Percentiles rank a stretch among this genome's conserved stretches.
Conservation (phyloP, 164 flowering plant genomes). For the Sedum album region DNA sequence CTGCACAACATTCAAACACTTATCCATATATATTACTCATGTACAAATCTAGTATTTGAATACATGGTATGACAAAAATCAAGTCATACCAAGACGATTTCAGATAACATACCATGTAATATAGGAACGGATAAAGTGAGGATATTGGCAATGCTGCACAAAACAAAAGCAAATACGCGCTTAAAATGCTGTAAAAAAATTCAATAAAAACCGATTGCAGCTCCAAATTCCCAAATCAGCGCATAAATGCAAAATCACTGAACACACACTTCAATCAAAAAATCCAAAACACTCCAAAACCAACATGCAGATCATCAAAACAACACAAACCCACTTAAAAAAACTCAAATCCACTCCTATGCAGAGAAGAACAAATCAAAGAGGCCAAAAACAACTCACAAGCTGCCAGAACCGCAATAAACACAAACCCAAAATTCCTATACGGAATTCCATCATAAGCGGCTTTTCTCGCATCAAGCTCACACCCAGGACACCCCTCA, state of each 20-base stretch:
- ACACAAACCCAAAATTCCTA: constrained; percentile 1
- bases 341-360: background rate
- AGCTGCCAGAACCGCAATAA: background rate
- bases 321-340: background rate
- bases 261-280: background rate
- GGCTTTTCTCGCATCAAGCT: background rate
- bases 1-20: background rate
- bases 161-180: background rate
- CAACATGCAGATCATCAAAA: background rate
- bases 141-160: constrained; percentile 6
- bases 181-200: too few relatives aligned
- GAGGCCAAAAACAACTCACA: background rate
- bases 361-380: background rate
- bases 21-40: background rate
- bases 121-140: background rate
- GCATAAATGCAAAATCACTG: background rate
- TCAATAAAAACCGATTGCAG: background rate
- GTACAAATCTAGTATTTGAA: background rate
- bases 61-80: background rate
- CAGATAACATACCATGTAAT: constrained; percentile 1
- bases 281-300: background rate
- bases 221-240: background rate
- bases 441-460: background rate
- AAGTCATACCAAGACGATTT: background rate
- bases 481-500: constrained; percentile 1